Conservation (phyloP, 306 rosid genomes). For the Gastrolobium villosum region DNA sequence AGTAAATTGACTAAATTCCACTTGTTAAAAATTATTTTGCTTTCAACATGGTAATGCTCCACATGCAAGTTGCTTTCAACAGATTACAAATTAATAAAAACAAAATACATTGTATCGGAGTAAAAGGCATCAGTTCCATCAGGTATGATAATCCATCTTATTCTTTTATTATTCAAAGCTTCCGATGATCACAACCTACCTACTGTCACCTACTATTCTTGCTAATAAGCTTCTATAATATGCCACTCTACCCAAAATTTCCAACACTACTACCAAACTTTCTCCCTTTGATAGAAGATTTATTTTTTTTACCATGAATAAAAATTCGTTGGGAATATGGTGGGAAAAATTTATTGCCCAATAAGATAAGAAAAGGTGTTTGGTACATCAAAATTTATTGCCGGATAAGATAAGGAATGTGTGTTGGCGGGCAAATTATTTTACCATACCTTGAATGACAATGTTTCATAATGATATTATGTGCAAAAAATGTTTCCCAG, state of each 20-base stretch:
- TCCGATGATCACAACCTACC: neutral
- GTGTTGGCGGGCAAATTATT: too few species aligned
- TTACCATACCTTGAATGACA: too few species aligned
- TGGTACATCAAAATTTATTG: too few species aligned
- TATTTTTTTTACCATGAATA: too few species aligned
- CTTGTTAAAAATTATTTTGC: neutral
- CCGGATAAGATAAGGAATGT: too few species aligned
- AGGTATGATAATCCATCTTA: neutral
- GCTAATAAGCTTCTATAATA: neutral
- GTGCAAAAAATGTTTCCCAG: too few species aligned
- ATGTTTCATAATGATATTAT: too few species aligned
- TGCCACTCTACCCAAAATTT: neutral
- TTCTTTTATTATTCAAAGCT: slow-evolving; percentile 1
- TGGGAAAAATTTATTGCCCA: too few species aligned
- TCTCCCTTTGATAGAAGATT: too few species aligned
- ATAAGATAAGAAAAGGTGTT: too few species aligned
- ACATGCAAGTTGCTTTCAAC: slow-evolving; percentile 16
- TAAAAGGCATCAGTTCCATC: neutral
- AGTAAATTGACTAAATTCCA: too few species aligned
- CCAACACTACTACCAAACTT: neutral
- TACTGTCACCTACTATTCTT: neutral
- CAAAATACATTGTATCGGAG: neutral
- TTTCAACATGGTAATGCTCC: neutral
- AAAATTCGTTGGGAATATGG: too few species aligned
- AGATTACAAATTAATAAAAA: neutral